phyloP scores from a whole-genome alignment of 148 eudicot species.

The Diospyros kaki region DNA sequence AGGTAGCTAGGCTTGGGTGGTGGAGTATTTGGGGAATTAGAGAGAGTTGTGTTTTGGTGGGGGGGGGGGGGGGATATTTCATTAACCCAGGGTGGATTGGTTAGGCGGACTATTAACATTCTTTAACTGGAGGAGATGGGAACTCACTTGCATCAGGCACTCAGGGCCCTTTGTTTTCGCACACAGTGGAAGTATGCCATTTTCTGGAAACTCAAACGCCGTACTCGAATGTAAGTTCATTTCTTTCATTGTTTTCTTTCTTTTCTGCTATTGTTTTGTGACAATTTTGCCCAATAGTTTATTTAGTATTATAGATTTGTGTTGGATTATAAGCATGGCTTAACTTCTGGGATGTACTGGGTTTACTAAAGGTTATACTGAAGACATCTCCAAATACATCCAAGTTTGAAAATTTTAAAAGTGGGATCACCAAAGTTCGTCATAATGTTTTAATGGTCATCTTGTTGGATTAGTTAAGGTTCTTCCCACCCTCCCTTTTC shows the following conservation, averaged over 20 bases:
- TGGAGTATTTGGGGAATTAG: conserved; percentile 14
- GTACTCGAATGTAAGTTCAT: conserved; percentile 39
- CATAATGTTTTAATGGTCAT: background rate
- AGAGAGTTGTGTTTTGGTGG: conserved; percentile 22
- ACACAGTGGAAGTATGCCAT: conserved; percentile 78
- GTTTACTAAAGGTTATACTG: background rate
- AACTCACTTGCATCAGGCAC: conserved; percentile 63
- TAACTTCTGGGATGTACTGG: too few species aligned
- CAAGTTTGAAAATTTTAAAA: background rate
- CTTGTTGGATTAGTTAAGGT: background rate
- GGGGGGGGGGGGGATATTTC: conserved; percentile 29
- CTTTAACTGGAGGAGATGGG: conserved; percentile 51
- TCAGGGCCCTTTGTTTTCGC: conserved; percentile 61
- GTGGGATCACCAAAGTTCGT: background rate
- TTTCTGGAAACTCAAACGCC: conserved; percentile 85
- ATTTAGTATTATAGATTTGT: too few species aligned
- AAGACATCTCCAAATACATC: background rate
- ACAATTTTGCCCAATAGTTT: too few species aligned
- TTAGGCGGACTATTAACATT: conserved; percentile 33
- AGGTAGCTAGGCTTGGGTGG: conserved; percentile 57
- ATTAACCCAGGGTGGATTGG: conserved; percentile 29
- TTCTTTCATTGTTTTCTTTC: background rate
- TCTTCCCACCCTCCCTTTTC: background rate
- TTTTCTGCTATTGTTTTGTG: too few species aligned
- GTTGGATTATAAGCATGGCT: too few species aligned